phyloP scores from a whole-genome alignment of 176 grass and related monocot genomes.

The Miscanthus lutarioriparius region DNA sequence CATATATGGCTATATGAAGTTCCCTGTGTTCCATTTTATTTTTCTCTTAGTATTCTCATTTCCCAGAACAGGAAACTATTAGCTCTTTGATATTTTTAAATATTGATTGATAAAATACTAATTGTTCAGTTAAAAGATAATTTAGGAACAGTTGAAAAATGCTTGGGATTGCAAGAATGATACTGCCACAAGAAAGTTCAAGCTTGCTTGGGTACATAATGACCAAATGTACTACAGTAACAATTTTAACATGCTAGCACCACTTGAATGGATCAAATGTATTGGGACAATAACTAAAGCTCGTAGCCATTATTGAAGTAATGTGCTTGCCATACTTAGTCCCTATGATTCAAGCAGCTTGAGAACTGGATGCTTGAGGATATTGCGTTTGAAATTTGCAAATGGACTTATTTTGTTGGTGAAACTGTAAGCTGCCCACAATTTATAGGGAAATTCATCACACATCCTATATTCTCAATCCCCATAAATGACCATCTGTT shows the following conservation, averaged over 20 bases:
- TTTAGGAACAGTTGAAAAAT: not conserved
- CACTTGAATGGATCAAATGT: not conserved
- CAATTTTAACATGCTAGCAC: not conserved
- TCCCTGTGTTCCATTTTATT: not conserved
- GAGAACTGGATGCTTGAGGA: not conserved
- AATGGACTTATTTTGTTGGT: not conserved
- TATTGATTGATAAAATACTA: not conserved
- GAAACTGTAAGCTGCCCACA: not conserved
- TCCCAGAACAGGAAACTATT: not conserved
- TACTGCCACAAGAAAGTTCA: not conserved
- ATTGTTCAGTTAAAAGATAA: not conserved
- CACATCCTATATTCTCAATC: not conserved
- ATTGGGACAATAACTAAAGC: not conserved
- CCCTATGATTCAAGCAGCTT: not conserved
- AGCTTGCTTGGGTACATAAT: not conserved
- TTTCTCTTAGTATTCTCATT: not conserved
- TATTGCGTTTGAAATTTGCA: not conserved
- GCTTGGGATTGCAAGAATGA: not conserved
- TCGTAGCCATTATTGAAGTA: not conserved
- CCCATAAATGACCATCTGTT: not conserved
- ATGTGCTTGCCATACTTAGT: not conserved
- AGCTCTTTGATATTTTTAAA: not conserved
- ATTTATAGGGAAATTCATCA: not conserved
- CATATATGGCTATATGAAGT: not conserved
- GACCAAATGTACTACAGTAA: not conserved